These are phyloP conservation scores for Leccinum rimulosum DNA, from an alignment of 768 basidiomycete species.

Conservation along the genomic window DNA sequence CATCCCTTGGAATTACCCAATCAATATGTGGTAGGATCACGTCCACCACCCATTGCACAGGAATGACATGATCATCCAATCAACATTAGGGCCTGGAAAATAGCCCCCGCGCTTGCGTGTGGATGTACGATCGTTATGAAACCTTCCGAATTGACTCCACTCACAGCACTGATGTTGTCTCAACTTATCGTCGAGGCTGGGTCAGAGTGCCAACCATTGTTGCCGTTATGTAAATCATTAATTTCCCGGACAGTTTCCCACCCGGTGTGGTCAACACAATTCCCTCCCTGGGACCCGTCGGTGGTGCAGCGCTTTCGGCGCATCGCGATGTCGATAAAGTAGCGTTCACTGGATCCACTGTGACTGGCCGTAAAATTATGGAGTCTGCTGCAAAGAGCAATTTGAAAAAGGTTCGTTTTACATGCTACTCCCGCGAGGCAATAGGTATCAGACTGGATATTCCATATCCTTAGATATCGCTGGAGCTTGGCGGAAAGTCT, in stretches of 20 bases:
- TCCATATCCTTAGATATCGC: constrained; percentile 55
- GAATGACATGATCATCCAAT: constrained; percentile 2
- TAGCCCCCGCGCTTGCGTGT: constrained; percentile 86
- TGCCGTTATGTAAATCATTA: constrained; percentile 14
- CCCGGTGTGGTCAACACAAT: constrained; percentile 90
- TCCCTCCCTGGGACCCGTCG: constrained; percentile 76
- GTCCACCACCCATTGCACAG: not conserved
- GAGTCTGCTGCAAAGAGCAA: constrained; percentile 91
- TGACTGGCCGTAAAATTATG: constrained; percentile 88
- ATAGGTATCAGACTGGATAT: constrained; percentile 8
- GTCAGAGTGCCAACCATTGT: constrained; percentile 37
- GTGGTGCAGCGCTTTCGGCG: constrained; percentile 79
- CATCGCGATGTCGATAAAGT: constrained; percentile 91
- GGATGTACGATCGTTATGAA: constrained; percentile 97
- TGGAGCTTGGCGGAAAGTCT: constrained; percentile 94
- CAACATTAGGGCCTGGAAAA: constrained; percentile 74
- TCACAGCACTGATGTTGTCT: constrained; percentile 80
- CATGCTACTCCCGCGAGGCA: constrained; percentile 29
- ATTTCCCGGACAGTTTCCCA: constrained; percentile 61
- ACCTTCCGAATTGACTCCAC: constrained; percentile 83
- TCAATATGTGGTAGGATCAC: constrained; percentile 69
- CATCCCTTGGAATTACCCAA: constrained; percentile 94
- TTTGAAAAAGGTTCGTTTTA: constrained; percentile 73
- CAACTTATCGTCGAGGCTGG: constrained; percentile 83
- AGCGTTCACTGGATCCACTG: constrained; percentile 91